Evolutionary conservation across 371 early-diverging fungal genomes (phyloP), one percentile per base, ranked within the genome.

Genomic region (Apophysomyces trapeziformis): DNA sequence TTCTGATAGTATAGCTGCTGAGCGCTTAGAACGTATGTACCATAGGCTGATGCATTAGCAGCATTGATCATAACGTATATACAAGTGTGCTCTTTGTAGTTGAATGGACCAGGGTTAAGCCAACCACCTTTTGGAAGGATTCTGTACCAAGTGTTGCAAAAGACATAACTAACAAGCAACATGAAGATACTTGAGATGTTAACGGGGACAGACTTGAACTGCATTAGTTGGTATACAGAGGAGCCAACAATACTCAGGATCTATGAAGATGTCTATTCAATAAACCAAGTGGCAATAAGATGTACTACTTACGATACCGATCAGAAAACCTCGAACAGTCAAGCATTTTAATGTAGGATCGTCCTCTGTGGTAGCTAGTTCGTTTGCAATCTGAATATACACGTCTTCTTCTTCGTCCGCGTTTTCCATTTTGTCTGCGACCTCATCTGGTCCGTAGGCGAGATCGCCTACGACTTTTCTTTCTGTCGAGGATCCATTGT

Each of bases 21-120:
- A 7, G 85, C 86, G 8, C 84, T 71, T 4, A 90, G 69, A 61
- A 87, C 86, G 56, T 80, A 83, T 2, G 80, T 83, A 3, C 75
- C 83, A 35, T 78, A 83, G 18, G 80, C 80, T 21, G 73, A 68
- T 0, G 71, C 63, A 43, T 79, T 77, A 21, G 70, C 83, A 7
- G 78, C 61, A 1, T 73, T 73, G 5, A 79, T 78, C 43, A 76
- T 62, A 41, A 80, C 72, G 57, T 77, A 80, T 38, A 79, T 76
- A 41, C 76, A 16, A 72, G 68, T 45, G 38, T 77, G 77, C 13
- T 77, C 78, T 26, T 77, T 77, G 4, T 68, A 57, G 41, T 74
- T 77, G 57, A 73, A 69, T 4, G 70, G 71, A 9, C 80, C 80
- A 2, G 80, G 77, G 32, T 80, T 83, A 21, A 50, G 63, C 67